Evolutionary conservation across 371 early-diverging fungal species (phyloP).

Genomic region (Mortierella sp.): DNA sequence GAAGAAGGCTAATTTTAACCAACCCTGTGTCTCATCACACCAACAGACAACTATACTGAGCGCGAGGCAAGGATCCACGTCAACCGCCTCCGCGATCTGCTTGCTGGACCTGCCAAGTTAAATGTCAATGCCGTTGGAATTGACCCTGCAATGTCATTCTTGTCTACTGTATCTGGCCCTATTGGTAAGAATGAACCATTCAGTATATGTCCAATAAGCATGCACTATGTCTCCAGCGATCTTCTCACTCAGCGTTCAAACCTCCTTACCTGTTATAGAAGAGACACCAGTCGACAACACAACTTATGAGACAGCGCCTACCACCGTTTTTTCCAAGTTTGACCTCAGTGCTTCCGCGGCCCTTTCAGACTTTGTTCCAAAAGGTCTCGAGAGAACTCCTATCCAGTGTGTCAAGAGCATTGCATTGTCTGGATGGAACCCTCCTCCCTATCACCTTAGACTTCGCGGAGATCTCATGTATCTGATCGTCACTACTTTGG

Average conservation of each 20-base stretch:
- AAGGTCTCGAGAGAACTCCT: constrained; percentile 63
- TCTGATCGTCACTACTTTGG: constrained; percentile 84
- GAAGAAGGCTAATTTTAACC: background rate
- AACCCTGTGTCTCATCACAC: background rate
- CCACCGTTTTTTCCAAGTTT: constrained; percentile 71
- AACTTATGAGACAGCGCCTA: constrained; percentile 59
- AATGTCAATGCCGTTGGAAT: constrained; percentile 79
- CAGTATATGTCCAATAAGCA: background rate
- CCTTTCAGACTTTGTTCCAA: constrained; percentile 71
- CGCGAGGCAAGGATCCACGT: constrained; percentile 93
- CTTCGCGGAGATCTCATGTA: constrained; percentile 91
- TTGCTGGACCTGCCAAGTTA: constrained; percentile 82
- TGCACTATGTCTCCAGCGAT: background rate
- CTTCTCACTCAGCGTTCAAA: background rate
- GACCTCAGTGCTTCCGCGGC: constrained; percentile 65
- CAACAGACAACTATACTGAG: constrained; percentile 78
- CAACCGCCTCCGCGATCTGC: constrained; percentile 86
- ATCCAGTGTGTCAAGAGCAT: constrained; percentile 83
- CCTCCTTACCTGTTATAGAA: constrained; percentile 15
- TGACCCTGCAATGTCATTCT: constrained; percentile 78
- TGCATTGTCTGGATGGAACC: constrained; percentile 92
- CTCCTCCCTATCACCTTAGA: constrained; percentile 83
- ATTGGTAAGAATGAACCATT: constrained; percentile 61
- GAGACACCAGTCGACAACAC: constrained; percentile 50
- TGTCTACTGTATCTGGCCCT: constrained; percentile 75